These are phyloP conservation scores for Pecoramyces ruminantium DNA, from an alignment of 192 early-diverging fungal species.

Conservation along the genomic window DNA sequence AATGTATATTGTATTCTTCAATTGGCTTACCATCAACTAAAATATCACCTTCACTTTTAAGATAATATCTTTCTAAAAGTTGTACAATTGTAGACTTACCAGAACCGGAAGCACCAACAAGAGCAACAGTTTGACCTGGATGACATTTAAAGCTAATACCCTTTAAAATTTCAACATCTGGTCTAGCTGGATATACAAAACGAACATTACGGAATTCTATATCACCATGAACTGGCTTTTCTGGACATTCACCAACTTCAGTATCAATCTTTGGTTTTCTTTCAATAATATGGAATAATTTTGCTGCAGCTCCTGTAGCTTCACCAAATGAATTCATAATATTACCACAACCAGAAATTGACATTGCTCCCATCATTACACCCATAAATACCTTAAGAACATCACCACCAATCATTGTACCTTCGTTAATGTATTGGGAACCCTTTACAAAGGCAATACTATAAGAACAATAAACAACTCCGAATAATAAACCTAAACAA, in stretches of 20 bases:
- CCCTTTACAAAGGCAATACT: constrained; percentile 32
- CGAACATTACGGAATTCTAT: constrained; percentile 37
- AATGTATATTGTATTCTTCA: background rate
- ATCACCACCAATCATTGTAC: constrained; percentile 16
- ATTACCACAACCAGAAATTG: constrained; percentile 47
- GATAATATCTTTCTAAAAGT: constrained; percentile 27
- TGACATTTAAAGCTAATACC: constrained; percentile 9
- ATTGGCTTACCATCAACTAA: background rate
- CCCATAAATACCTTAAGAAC: constrained; percentile 79
- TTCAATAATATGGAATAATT: constrained; percentile 67
- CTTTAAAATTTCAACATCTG: constrained; percentile 27
- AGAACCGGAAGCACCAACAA: constrained; percentile 39
- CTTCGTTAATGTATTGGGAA: constrained; percentile 19
- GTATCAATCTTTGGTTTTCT: constrained; percentile 66
- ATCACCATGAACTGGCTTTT: constrained; percentile 15
- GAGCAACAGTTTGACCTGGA: constrained; percentile 11
- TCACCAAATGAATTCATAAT: constrained; percentile 53
- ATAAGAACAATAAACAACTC: constrained; percentile 11
- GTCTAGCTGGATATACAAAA: constrained; percentile 48
- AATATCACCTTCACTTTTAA: background rate
- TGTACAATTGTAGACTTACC: constrained; percentile 51
- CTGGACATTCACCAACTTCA: constrained; percentile 4
- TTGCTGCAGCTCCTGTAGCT: constrained; percentile 64
- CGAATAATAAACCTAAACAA: too few species aligned
- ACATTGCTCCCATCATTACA: constrained; percentile 57